Evolutionary conservation across 2,329 filamentous ascomycete genomes (phyloP).

Genomic region (Trichoderma koningiopsis): DNA sequence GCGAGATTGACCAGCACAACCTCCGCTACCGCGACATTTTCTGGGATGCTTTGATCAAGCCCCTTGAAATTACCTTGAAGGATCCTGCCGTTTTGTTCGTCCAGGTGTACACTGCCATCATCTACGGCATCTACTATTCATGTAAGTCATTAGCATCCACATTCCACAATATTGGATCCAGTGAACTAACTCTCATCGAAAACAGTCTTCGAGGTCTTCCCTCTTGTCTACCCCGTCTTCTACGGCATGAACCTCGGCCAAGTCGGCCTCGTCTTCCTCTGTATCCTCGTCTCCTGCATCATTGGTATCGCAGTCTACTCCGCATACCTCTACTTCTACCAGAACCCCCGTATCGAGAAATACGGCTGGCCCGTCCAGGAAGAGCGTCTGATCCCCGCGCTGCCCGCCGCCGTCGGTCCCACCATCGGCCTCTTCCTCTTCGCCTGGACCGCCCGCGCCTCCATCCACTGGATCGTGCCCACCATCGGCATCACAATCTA

Average conservation of each 20-base stretch:
- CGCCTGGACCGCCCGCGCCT: constrained; percentile 56
- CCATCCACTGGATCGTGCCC: constrained; percentile 57
- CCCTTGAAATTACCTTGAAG: constrained; percentile 60
- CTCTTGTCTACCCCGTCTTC: constrained; percentile 60
- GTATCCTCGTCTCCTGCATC: constrained; percentile 59
- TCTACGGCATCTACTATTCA: constrained; percentile 64
- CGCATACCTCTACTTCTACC: constrained; percentile 54
- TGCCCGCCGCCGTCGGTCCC: constrained; percentile 55
- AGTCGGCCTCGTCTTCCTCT: constrained; percentile 62
- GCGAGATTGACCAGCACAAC: constrained; percentile 64
- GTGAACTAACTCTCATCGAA: constrained; percentile 24
- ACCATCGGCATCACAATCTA: constrained; percentile 61
- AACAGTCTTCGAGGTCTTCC: constrained; percentile 64
- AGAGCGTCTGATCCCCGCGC: constrained; percentile 56
- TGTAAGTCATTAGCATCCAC: constrained; percentile 39
- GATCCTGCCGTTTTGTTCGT: constrained; percentile 65
- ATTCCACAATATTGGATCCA: background rate
- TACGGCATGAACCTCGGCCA: constrained; percentile 63
- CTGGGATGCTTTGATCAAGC: constrained; percentile 61
- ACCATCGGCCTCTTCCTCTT: constrained; percentile 64
- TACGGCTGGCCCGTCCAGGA: constrained; percentile 56
- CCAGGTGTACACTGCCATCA: constrained; percentile 62
- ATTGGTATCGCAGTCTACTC: constrained; percentile 53
- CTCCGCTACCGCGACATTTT: constrained; percentile 51
- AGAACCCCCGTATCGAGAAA: constrained; percentile 53